Evolutionary conservation across 805 yeast genomes (phyloP).

Genomic region (Cyberlindnera xylosilytica): DNA sequence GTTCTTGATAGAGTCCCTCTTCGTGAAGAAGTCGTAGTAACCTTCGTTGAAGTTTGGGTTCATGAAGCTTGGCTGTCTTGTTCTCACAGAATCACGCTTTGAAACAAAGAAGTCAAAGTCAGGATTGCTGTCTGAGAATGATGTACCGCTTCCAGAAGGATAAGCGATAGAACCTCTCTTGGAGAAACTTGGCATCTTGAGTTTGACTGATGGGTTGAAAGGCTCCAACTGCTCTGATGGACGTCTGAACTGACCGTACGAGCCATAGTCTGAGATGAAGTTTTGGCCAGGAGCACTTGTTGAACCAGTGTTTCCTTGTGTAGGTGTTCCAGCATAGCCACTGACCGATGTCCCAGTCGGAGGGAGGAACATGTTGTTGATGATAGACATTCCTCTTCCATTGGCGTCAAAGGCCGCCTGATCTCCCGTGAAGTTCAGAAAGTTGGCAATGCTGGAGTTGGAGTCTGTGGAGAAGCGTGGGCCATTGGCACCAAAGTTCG

Average conservation of each 20-base stretch:
- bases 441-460: slow-evolving; percentile 26
- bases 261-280: slow-evolving; percentile 16
- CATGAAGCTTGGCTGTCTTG: slow-evolving; percentile 28
- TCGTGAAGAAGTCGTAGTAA: slow-evolving; percentile 27
- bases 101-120: slow-evolving; percentile 26
- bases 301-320: neutral
- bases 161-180: slow-evolving; percentile 17
- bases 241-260: slow-evolving; percentile 33
- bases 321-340: neutral
- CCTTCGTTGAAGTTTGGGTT: slow-evolving; percentile 24
- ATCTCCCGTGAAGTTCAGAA: slow-evolving; percentile 13
- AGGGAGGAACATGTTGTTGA: slow-evolving; percentile 26
- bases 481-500: slow-evolving; percentile 22
- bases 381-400: slow-evolving; percentile 26
- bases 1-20: slow-evolving; percentile 28
- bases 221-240: slow-evolving; percentile 52
- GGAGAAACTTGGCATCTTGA: slow-evolving; percentile 27
- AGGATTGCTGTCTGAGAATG: slow-evolving; percentile 12
- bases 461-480: slow-evolving; percentile 30
- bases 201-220: slow-evolving; percentile 36
- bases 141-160: slow-evolving; percentile 10
- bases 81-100: slow-evolving; percentile 27
- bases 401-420: slow-evolving; percentile 18
- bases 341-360: slow-evolving; percentile 9
- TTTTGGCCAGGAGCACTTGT: neutral